These are phyloP conservation scores for Syzygium oleosum DNA, from an alignment of 345 rosid species.

Conservation along the genomic window DNA sequence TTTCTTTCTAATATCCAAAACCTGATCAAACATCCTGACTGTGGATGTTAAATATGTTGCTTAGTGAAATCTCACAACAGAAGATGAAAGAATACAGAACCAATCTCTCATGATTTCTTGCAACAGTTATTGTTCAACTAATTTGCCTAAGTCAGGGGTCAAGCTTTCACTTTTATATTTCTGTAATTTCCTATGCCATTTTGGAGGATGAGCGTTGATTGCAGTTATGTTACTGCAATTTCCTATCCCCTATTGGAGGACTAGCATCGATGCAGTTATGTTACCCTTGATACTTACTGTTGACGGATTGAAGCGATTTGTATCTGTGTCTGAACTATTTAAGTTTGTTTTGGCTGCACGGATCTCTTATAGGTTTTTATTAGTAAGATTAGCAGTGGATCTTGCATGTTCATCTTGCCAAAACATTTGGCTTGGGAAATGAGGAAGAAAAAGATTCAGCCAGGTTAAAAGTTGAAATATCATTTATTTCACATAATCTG, in stretches of 20 bases:
- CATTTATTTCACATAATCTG: not conserved
- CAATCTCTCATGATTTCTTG: not conserved
- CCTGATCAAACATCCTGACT: not conserved
- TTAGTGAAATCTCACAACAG: not conserved
- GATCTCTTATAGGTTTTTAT: not conserved
- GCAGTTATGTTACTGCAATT: not conserved
- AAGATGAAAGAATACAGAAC: not conserved
- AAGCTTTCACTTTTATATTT: not conserved
- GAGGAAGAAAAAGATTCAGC: not conserved
- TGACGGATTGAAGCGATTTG: not conserved
- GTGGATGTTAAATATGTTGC: not conserved
- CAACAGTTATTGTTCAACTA: not conserved
- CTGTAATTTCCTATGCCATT: not conserved
- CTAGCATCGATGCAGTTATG: not conserved
- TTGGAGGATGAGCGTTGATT: not conserved
- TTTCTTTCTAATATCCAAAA: not conserved
- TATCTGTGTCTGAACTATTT: not conserved
- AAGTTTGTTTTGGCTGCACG: not conserved
- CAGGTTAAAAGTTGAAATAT: not conserved
- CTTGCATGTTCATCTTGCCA: not conserved
- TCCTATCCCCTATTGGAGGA: not conserved
- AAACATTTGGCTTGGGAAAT: not conserved
- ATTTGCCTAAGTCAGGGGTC: not conserved
- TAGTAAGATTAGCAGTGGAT: not conserved
- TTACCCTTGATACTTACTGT: not conserved